Evolutionary conservation across 805 yeast species (phyloP).

Genomic region (Sungouiella blattae): DNA sequence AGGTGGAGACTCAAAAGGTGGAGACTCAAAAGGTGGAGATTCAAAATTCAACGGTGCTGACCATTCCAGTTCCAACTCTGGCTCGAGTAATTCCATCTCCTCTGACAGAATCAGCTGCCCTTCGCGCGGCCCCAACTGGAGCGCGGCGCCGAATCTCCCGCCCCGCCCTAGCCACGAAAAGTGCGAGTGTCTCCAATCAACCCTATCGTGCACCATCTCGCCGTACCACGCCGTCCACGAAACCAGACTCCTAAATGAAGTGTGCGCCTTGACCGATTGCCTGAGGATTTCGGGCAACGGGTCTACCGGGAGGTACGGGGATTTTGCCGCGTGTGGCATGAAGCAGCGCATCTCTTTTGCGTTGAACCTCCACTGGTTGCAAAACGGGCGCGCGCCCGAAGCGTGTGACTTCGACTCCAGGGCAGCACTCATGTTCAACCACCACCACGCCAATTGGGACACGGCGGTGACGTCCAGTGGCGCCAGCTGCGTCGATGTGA

Average conservation of each 20-base stretch:
- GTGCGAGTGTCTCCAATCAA: constrained; percentile 44
- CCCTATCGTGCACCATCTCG: constrained; percentile 34
- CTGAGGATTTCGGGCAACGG: constrained; percentile 34
- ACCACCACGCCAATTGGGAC: constrained; percentile 14
- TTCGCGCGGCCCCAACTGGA: constrained; percentile 7
- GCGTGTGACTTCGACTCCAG: constrained; percentile 24
- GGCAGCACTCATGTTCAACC: constrained; percentile 19
- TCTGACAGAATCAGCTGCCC: constrained; percentile 12
- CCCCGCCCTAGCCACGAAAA: constrained; percentile 38
- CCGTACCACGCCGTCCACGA: constrained; percentile 22
- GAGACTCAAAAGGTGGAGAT: too few relatives aligned
- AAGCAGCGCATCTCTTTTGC: constrained; percentile 40
- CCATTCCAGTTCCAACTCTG: background rate
- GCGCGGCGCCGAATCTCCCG: constrained; percentile 25
- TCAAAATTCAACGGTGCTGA: too few relatives aligned
- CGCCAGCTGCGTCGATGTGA: constrained; percentile 21
- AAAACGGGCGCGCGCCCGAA: constrained; percentile 15
- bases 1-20: too few relatives aligned
- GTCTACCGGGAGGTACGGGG: constrained; percentile 37
- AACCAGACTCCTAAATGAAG: constrained; percentile 20
- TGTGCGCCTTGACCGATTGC: constrained; percentile 40
- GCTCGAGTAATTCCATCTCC: too few relatives aligned
- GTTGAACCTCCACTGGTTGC: constrained; percentile 32
- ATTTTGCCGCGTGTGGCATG: constrained; percentile 36
- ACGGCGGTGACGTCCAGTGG: constrained; percentile 21